Conservation (phyloP, 805 yeast species). For the Metschnikowia amazonensis region DNA sequence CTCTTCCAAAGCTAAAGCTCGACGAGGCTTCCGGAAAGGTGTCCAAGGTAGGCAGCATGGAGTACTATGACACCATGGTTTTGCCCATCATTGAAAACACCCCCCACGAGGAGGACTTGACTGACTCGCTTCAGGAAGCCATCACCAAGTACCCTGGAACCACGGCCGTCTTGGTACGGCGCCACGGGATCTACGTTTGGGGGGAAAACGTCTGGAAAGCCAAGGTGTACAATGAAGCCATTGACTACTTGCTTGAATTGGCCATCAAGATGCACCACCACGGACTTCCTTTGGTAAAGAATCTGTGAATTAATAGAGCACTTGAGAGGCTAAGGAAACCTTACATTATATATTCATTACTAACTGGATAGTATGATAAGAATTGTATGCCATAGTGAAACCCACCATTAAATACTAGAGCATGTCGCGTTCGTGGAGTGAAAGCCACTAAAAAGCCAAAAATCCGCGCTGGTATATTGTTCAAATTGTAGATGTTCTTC, state of each 20-base stretch:
- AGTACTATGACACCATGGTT: conserved; percentile 67
- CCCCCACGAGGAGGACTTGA: conserved; percentile 82
- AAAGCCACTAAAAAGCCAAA: neutral
- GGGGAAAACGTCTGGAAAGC: conserved; percentile 91
- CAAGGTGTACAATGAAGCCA: conserved; percentile 86
- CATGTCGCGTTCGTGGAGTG: too few relatives aligned
- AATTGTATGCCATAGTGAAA: neutral
- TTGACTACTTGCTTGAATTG: conserved; percentile 81
- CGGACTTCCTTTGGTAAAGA: conserved; percentile 52
- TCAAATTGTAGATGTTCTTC: too few relatives aligned
- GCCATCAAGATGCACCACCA: conserved; percentile 77
- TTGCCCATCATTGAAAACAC: conserved; percentile 92
- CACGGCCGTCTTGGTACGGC: conserved; percentile 82
- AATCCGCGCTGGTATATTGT: neutral
- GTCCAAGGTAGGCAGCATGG: conserved; percentile 62
- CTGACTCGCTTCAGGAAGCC: conserved; percentile 59
- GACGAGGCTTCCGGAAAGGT: conserved; percentile 35
- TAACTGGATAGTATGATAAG: neutral
- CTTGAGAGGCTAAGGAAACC: neutral
- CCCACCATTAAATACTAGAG: neutral
- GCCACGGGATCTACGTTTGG: conserved; percentile 98
- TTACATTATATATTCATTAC: neutral
- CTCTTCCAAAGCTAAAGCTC: conserved; percentile 57
- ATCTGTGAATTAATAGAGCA: neutral
- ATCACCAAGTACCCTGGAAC: conserved; percentile 69